Evolutionary conservation across 208 protist species (phyloP).

Genomic region (Lotmaria passim): DNA sequence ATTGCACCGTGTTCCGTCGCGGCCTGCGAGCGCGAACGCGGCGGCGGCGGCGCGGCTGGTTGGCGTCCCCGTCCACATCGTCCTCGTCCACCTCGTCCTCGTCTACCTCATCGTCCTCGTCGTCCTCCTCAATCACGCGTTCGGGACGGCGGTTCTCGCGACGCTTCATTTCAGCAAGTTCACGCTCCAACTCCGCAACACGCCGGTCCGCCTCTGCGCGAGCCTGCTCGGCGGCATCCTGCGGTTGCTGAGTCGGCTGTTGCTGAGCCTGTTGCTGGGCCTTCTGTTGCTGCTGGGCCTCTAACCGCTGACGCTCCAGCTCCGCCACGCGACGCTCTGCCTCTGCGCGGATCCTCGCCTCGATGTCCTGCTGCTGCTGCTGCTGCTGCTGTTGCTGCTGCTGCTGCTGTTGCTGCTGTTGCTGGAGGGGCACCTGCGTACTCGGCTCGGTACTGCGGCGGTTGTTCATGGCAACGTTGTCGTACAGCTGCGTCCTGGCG

Average conservation of each 20-base stretch:
- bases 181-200: slow-evolving; percentile 36
- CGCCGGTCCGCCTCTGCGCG: too few relatives aligned
- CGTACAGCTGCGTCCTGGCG: slow-evolving; percentile 17
- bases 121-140: slow-evolving; percentile 10
- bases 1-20: slow-evolving; percentile 14
- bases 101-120: slow-evolving; percentile 34
- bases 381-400: slow-evolving; percentile 24
- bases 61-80: slow-evolving; percentile 29
- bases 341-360: slow-evolving; percentile 14
- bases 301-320: slow-evolving; percentile 1
- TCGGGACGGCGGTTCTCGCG: slow-evolving; percentile 4
- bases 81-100: slow-evolving; percentile 37
- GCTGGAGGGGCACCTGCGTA: background rate
- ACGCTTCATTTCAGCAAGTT: slow-evolving; percentile 48
- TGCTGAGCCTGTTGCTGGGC: slow-evolving; percentile 7
- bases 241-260: slow-evolving; percentile 11
- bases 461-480: slow-evolving; percentile 41
- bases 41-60: slow-evolving; percentile 25
- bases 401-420: background rate
- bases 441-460: background rate
- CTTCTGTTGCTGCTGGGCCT: slow-evolving; percentile 12
- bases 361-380: slow-evolving; percentile 5
- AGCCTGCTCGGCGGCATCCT: slow-evolving; percentile 9
- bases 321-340: slow-evolving; percentile 6
- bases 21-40: slow-evolving; percentile 26